Evolutionary conservation across 2,329 filamentous ascomycete species (phyloP), one percentile per base, ranked within the genome.

Genomic region (Hypocreales sp.): DNA sequence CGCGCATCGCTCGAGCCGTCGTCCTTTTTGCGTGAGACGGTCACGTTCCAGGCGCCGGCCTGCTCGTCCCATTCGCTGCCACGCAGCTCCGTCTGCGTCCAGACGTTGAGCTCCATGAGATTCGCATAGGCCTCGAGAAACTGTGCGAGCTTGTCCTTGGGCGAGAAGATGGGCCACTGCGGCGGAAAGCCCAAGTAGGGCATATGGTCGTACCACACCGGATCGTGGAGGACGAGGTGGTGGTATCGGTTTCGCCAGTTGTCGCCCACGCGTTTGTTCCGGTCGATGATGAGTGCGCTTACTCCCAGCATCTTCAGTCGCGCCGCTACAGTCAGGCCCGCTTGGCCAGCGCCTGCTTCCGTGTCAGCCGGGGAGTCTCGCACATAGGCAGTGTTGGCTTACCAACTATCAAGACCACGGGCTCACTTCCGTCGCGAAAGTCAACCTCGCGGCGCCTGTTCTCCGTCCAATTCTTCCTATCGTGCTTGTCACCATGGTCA

Each of bases 81-180:
- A 2, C 42, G 46, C 1, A 79, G 37, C 2, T 51, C 59, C 0
- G 70, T 69, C 8, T 47, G 51, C 1, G 58, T 67, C 75, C 74
- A 79, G 15, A 78, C 62, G 34, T 79, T 75, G 22, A 81, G 58
- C 38, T 81, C 76, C n/a, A 80, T 55, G 0, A 70, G 47, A 5
- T 55, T 61, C 1, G 64, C 74, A 36, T 81, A 80, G 0, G 63
- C 53, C 36, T 79, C 73, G 33, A 80, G 72, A 50, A 70, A 81
- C 23, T 78, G 70, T 2, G 60, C 76, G 0, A 79, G 53, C 41
- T 80, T 80, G 45, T 80, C 74, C 41, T 79, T 80, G 5, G 74
- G 72, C 0, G 73, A 78, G 45, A 77, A 81, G 11, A 76, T 53
- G 4, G 75, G 75, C 75, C 75, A 81, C 28, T 62, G 61, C 0